phyloP scores from a whole-genome alignment of 1,284 basidiomycete genomes.

The Microbotryomycetes sp. region DNA sequence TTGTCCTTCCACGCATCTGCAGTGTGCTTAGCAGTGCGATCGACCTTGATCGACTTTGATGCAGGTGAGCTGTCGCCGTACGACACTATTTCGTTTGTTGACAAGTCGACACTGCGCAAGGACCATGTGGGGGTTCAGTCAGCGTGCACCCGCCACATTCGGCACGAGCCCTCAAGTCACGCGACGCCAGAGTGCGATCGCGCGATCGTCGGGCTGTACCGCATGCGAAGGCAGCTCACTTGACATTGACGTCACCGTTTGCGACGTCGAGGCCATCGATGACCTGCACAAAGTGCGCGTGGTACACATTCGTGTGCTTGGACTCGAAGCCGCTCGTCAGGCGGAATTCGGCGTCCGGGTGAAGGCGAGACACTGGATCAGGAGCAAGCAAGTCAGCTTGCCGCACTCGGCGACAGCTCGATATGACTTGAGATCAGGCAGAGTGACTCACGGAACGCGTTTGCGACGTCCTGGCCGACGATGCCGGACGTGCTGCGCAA shows the following conservation, averaged over 20 bases:
- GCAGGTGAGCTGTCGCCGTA: constrained; percentile 28
- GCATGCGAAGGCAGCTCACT: neutral
- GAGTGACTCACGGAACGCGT: neutral
- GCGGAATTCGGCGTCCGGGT: constrained; percentile 24
- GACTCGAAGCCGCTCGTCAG: constrained; percentile 30
- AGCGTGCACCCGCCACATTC: neutral
- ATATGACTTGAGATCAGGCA: neutral
- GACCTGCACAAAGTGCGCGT: constrained; percentile 49
- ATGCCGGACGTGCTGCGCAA: constrained; percentile 2
- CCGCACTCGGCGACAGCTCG: neutral
- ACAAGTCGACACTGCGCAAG: constrained; percentile 57
- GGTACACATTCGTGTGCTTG: constrained; percentile 29
- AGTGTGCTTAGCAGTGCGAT: constrained; percentile 7
- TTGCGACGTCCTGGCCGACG: constrained; percentile 6
- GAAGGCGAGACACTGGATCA: constrained; percentile 10
- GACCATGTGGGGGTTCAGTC: neutral
- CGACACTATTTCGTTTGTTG: constrained; percentile 31
- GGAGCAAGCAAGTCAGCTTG: neutral
- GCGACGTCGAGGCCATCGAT: constrained; percentile 75
- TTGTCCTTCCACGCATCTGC: constrained; percentile 10
- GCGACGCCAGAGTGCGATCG: too few species aligned
- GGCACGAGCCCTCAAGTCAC: too few species aligned
- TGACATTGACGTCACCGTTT: constrained; percentile 73
- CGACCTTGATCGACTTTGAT: constrained; percentile 10
- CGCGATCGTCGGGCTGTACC: neutral